Evolutionary conservation across 257 asterid species (phyloP).

Genomic region (Scutellaria minor): DNA sequence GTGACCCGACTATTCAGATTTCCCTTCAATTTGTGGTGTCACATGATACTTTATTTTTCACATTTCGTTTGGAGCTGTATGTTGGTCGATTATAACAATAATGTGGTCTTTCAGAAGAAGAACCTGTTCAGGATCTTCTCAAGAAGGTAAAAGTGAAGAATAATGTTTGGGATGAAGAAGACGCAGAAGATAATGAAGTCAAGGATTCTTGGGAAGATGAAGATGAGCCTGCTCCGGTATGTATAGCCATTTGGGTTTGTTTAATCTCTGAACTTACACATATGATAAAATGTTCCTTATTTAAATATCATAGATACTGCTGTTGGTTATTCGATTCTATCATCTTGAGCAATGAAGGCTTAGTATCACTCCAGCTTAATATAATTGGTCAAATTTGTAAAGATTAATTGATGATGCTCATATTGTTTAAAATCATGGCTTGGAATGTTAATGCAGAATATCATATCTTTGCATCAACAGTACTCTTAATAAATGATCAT

Average conservation of each 20-base stretch:
- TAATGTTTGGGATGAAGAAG: constrained; percentile 89
- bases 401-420: too few species aligned
- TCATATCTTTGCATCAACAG: too few species aligned
- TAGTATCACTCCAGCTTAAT: neutral
- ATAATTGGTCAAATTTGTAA: too few species aligned
- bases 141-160: constrained; percentile 46
- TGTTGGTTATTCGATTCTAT: neutral
- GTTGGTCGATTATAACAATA: too few species aligned
- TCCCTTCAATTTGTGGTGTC: neutral
- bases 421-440: too few species aligned
- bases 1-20: neutral
- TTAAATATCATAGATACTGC: neutral
- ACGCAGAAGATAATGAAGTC: constrained; percentile 66
- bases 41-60: neutral
- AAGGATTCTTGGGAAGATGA: constrained; percentile 99
- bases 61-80: too few species aligned
- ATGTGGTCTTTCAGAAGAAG: constrained; percentile 64
- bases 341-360: neutral
- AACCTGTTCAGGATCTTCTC: constrained; percentile 59
- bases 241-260: neutral
- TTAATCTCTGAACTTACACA: too few species aligned
- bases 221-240: constrained; percentile 71
- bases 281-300: too few species aligned
- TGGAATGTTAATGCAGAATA: too few species aligned
- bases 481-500: too few species aligned